Evolutionary conservation across 164 flowering plant genomes (phyloP), one percentile per base, ranked within the genome.

Genomic region (Amborella trichopoda): DNA sequence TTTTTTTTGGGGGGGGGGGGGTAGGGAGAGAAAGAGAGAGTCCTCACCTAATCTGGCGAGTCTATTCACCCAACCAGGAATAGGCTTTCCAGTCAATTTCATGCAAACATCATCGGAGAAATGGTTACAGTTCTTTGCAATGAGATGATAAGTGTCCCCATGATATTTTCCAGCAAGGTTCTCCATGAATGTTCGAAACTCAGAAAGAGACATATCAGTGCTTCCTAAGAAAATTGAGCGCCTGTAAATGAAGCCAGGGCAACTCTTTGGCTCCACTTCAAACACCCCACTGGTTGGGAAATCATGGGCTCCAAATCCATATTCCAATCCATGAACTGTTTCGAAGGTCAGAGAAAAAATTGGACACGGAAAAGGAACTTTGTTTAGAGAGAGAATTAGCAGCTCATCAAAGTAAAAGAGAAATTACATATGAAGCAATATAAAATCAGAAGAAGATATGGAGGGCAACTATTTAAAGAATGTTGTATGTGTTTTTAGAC

Each of bases 11-110:
- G n/a, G n/a, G n/a, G n/a, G n/a, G n/a, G n/a, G n/a, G n/a, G n/a
- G n/a, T n/a, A 37, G 40, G 19, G 19, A 37, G 40, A 37, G 40
- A 37, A 23, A 28, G 12, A 10, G 26, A 6, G 16, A 18, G 6
- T 14, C 27, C 65, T 68, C 63, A 91, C 98, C 98, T 56, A 86
- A 30, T 64, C 77, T 70, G 40, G 98, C 96, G 28, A 91, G 70
- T 26, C 98, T 77, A 65, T 90, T 90, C 30, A 90, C 93, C 98
- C 98, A 90, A 24, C 96, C 89, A 52, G 98, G 96, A 60, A 83
- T 83, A 38, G 75, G 60, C 61, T 81, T 83, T 40, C 98, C 98
- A n/a, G 81, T 83, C 44, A 90, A 73, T 33, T 58, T 74, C 64
- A 32, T 23, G 50, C 74, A 70, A 23, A 86, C 81, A 55, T 90